Base-by-base conservation (phyloP, 805 yeast species). In the Nakazawaea anatomiae region DNA sequence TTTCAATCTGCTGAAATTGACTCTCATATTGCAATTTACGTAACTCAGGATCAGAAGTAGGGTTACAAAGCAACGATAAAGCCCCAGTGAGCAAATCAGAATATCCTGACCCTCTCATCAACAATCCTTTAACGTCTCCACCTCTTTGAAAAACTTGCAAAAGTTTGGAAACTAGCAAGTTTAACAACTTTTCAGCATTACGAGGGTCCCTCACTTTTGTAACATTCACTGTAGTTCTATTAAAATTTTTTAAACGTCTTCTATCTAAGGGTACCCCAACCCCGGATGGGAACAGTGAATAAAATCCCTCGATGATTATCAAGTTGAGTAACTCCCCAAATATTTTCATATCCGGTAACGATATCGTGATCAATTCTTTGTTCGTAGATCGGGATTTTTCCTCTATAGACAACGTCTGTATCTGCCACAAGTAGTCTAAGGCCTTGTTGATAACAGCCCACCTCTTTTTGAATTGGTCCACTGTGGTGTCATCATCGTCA, bases 291-390 rank as follows among this genome's bases (percentile, higher is more conserved):
- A 89, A 54, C 47, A 79, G 77, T 0, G 90, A 80, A 57, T 85
- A 85, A 0, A 92, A 72, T 0, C 96, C 91, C 55, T 83, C 85
- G 1, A 85, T 65, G 0, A 90, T 79, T 1, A 91, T 71, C 9
- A 85, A 52, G 55, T 83, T 85, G 18, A 86, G 64, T 42, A 92
- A 61, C 27, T 74, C 77, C 36, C 86, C 84, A 51, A 94, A 77
- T 4, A 80, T 76, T 61, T 83, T 86, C 76, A 92, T 82, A 63
- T 94, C 98, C 58, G 89, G 90, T 8, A 92, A 71, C 0, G 97
- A 88, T 12, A 92, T 83, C 7, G 85, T 71, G 9, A 87, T 72
- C 46, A 78, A 56, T 45, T 67, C 62, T 52, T 73, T 72, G 6
- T 58, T 50, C n/a, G 36, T 35, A 4, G 44, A 42, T 6, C 47